phyloP scores from a whole-genome alignment of 2,329 filamentous ascomycete species.

The Fusarium duplospermum region DNA sequence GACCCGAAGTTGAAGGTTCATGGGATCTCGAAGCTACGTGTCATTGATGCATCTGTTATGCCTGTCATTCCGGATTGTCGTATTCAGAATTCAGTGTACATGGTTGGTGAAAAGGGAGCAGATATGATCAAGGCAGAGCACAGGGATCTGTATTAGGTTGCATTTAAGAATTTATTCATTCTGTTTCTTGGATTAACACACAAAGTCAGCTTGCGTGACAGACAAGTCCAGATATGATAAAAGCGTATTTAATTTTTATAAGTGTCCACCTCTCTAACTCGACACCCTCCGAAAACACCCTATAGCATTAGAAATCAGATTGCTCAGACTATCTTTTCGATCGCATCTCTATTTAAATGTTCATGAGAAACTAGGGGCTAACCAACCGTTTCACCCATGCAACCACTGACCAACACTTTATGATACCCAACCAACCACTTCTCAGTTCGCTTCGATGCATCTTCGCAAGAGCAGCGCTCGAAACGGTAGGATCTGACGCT shows the following conservation, averaged over 20 bases:
- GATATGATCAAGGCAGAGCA: constrained; percentile 2
- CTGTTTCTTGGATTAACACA: not conserved
- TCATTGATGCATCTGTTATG: constrained; percentile 48
- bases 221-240: not conserved
- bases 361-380: not conserved
- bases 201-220: not conserved
- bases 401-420: not conserved
- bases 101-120: constrained; percentile 65
- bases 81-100: constrained; percentile 71
- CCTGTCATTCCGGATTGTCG: constrained; percentile 67
- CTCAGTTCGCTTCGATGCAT: not conserved
- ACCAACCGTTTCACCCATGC: not conserved
- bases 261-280: too few species aligned
- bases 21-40: constrained; percentile 24
- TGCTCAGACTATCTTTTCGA: too few species aligned
- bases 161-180: not conserved
- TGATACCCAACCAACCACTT: not conserved
- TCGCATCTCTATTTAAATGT: not conserved
- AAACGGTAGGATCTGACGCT: not conserved
- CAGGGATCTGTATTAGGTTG: not conserved
- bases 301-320: too few species aligned
- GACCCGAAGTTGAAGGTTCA: constrained; percentile 25
- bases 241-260: too few species aligned
- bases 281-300: too few species aligned
- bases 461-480: not conserved